Conservation (phyloP, 179 eudicot species). For the Corrigiola litoralis region DNA sequence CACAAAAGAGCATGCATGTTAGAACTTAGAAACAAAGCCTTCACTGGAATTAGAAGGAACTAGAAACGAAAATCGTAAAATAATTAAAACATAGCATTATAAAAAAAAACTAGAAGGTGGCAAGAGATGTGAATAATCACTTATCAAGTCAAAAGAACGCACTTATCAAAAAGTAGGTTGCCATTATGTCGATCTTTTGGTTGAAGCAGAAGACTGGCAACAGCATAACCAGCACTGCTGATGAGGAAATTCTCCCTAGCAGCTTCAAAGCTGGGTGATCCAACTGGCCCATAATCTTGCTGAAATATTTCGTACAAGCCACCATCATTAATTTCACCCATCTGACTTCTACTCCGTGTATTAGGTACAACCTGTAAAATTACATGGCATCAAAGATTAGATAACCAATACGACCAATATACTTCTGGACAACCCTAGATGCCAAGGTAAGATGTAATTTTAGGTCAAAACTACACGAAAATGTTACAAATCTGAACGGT, state of each 20-base stretch:
- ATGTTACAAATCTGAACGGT: no score
- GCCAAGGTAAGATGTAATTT: no score
- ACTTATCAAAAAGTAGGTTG: constrained; percentile 95
- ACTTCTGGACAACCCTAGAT: background rate
- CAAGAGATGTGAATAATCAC: no score
- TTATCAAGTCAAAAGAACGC: constrained; percentile 21
- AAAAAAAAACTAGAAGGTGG: no score
- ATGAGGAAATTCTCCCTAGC: constrained; percentile 92
- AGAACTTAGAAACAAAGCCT: no score
- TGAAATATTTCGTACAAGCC: constrained; percentile 98
- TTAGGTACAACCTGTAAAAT: constrained; percentile 86
- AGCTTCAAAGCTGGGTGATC: constrained; percentile 83
- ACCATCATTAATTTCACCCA: constrained; percentile 99
- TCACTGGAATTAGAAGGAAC: no score
- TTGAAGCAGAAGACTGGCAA: constrained; percentile 97
- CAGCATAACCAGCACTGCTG: constrained; percentile 99
- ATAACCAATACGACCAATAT: background rate
- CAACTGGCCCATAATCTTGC: constrained; percentile 97
- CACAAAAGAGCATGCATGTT: no score
- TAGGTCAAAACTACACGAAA: no score
- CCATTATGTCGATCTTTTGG: constrained; percentile 99
- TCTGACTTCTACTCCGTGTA: constrained; percentile 97
- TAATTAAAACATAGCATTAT: no score
- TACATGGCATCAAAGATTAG: background rate
- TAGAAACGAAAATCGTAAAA: no score